phyloP scores from a whole-genome alignment of 768 basidiomycete species.

The Rhizopogon sp. region DNA sequence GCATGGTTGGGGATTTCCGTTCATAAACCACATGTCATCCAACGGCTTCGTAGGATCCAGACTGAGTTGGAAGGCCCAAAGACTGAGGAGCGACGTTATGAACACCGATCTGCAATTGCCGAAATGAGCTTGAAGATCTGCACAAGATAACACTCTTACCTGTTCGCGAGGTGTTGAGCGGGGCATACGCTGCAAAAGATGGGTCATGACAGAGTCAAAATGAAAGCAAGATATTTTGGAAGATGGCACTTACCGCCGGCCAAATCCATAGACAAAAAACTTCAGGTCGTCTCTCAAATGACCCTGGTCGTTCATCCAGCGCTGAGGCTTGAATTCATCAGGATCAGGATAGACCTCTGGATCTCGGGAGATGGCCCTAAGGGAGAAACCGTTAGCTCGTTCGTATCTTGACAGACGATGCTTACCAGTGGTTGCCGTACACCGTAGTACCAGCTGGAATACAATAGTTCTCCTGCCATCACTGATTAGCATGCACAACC shows the following conservation, averaged over 20 bases:
- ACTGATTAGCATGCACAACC: not conserved
- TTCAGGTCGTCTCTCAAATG: conserved; percentile 39
- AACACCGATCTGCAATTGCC: conserved; percentile 43
- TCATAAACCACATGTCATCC: conserved; percentile 52
- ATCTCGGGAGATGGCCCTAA: not conserved
- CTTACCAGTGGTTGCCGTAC: too few relatives aligned
- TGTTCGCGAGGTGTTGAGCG: conserved; percentile 46
- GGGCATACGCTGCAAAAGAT: conserved; percentile 42
- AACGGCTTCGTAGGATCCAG: conserved; percentile 16
- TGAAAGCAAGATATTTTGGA: not conserved
- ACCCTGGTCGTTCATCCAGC: conserved; percentile 46
- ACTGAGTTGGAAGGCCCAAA: conserved; percentile 53
- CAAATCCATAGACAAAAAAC: too few relatives aligned
- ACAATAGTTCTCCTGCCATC: too few relatives aligned
- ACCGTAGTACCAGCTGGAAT: too few relatives aligned
- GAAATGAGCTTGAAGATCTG: not conserved
- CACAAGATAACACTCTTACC: conserved; percentile 23
- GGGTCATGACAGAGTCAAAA: not conserved
- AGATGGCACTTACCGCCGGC: not conserved
- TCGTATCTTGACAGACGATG: too few relatives aligned
- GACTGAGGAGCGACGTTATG: conserved; percentile 50
- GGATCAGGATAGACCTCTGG: conserved; percentile 18
- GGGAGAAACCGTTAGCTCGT: too few relatives aligned
- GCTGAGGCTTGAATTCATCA: conserved; percentile 45
- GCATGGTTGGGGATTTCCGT: conserved; percentile 44